Conservation (phyloP, 208 protist genomes). For the Trypanosoma cruzi region DNA sequence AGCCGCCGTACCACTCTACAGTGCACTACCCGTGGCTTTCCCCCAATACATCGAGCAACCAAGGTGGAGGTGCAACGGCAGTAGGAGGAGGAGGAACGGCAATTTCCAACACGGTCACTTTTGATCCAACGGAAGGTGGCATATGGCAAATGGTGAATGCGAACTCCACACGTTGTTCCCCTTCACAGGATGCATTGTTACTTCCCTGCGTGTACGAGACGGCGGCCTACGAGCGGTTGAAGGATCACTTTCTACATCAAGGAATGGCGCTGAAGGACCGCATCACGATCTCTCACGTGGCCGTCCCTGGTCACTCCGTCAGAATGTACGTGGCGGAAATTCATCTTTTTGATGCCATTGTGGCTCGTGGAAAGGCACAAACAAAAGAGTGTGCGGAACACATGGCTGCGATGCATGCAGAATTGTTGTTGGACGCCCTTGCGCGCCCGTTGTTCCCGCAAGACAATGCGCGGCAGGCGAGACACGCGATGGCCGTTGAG, state of each 20-base stretch:
- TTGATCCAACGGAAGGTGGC: slow-evolving; percentile 77
- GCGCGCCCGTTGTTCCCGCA: slow-evolving; percentile 59
- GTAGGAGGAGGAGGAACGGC: not conserved
- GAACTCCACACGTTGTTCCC: slow-evolving; percentile 57
- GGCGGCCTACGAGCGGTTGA: slow-evolving; percentile 47
- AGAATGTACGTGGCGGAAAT: slow-evolving; percentile 69
- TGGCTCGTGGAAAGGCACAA: slow-evolving; percentile 60
- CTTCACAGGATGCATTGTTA: slow-evolving; percentile 62
- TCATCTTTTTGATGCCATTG: slow-evolving; percentile 35
- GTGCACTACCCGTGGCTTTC: slow-evolving; percentile 39
- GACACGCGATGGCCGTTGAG: slow-evolving; percentile 54
- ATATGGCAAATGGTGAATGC: slow-evolving; percentile 74
- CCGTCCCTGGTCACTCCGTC: slow-evolving; percentile 31
- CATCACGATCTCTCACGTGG: slow-evolving; percentile 34
- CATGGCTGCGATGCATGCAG: slow-evolving; percentile 83
- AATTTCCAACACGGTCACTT: slow-evolving; percentile 7
- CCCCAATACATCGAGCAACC: not conserved
- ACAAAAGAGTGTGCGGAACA: slow-evolving; percentile 58
- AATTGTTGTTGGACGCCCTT: slow-evolving; percentile 76
- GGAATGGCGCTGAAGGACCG: slow-evolving; percentile 41
- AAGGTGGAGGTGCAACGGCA: not conserved
- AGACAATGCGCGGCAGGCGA: slow-evolving; percentile 47
- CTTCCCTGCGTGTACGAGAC: slow-evolving; percentile 73
- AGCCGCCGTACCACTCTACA: slow-evolving; percentile 25
- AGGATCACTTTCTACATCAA: slow-evolving; percentile 67